Evolutionary conservation across 1,284 basidiomycete species (phyloP), one percentile per base, ranked within the genome.

Genomic region (Sanguinoderma infundibulare): DNA sequence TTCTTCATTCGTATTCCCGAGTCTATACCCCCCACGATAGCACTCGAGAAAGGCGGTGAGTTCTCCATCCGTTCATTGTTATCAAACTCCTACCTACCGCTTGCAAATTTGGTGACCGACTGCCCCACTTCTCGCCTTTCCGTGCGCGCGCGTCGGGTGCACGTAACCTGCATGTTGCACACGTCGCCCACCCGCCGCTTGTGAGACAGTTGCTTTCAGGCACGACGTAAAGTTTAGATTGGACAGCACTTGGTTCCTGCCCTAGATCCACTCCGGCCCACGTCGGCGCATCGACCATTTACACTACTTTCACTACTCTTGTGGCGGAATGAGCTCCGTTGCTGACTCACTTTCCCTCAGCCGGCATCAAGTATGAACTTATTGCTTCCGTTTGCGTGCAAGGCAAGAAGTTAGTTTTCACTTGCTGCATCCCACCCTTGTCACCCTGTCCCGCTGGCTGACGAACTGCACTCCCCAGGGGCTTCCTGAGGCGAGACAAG

Each of bases 1-100:
- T 96, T 96, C 72, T 85, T 86, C 62, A 90, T 96, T 54, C 89
- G 92, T 36, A 88, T 96, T 70, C 94, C 94, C 3, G 91, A 92
- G 73, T 89, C 91, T 17, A 87, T 94, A 63, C 93, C 94, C 3
- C 92, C 94, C 9, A 91, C 83, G 53, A 85, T 94, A 59, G 84
- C 89, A 3, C 79, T 95, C 59, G 87, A 91, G 65, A 87, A 83
- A 70, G 83, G 84, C 72, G 89, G 90, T 84, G 66, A 67, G 80
- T 71, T 40, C 3, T 24, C 46, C 46, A 42, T n/a, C 24, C 50
- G 5, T 24, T 30, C 28, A 24, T 28, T 46, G 34, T 57, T 17
- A 34, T 53, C 53, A 51, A 44, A 40, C 47, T 44, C 42, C 30
- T 38, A 15, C 42, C 39, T 30, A 20, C 39, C 35, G 9, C 12